These are phyloP conservation scores for Boletales sp. DNA, from an alignment of 768 basidiomycete species.

Conservation along the genomic window DNA sequence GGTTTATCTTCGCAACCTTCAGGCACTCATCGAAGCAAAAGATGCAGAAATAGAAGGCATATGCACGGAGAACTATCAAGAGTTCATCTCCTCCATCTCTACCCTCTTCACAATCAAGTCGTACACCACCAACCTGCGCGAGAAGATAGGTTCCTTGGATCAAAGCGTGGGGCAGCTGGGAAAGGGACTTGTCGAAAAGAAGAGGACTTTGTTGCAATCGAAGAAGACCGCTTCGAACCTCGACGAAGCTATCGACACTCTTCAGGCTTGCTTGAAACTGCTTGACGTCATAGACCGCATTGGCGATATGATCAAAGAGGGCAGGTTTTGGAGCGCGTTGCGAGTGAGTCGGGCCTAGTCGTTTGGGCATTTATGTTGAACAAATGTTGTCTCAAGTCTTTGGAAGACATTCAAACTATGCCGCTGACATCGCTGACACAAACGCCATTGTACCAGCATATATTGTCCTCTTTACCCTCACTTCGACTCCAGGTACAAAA, in stretches of 20 bases:
- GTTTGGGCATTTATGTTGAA: conserved; percentile 25
- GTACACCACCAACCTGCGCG: conserved; percentile 90
- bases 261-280: conserved; percentile 89
- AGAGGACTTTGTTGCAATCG: conserved; percentile 81
- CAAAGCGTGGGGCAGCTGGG: conserved; percentile 86
- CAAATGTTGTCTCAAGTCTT: conserved; percentile 55
- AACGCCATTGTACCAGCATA: conserved; percentile 89
- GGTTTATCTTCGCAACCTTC: conserved; percentile 79
- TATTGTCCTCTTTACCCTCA: conserved; percentile 89
- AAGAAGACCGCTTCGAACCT: conserved; percentile 92
- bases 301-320: conserved; percentile 87
- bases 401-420: conserved; percentile 92
- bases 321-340: conserved; percentile 95
- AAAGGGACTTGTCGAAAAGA: conserved; percentile 87
- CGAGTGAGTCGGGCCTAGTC: conserved; percentile 55
- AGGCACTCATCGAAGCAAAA: conserved; percentile 88
- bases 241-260: conserved; percentile 93
- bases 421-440: conserved; percentile 85
- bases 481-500: conserved; percentile 86
- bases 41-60: conserved; percentile 95
- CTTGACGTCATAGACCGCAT: conserved; percentile 92
- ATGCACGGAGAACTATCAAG: conserved; percentile 95
- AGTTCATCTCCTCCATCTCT: conserved; percentile 96
- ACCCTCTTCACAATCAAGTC: conserved; percentile 94
- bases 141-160: conserved; percentile 88